A percentile compares a stretch with the other conserved stretches of the same genome.
Conservation (phyloP, 1,284 basidiomycete species). For the Fistulinella cinereoalba region DNA sequence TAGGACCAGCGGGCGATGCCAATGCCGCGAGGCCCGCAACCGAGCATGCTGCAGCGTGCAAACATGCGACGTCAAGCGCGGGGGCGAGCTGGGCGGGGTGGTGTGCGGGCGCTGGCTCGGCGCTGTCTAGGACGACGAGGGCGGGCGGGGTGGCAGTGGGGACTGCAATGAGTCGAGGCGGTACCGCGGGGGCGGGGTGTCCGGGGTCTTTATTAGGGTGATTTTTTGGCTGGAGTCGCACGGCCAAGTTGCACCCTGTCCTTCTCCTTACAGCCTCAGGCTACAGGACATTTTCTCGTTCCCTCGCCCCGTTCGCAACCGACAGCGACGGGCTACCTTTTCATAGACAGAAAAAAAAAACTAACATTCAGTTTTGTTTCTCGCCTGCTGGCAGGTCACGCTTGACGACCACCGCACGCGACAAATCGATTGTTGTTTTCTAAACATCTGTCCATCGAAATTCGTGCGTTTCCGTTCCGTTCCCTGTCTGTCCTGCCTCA, state of each 20-base stretch:
- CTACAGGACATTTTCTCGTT: conserved; percentile 31
- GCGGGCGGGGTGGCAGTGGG: no score
- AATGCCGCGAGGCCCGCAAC: no score
- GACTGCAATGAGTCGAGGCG: conserved; percentile 9
- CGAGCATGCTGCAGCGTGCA: conserved; percentile 8
- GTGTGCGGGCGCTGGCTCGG: no score
- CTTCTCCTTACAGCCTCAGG: conserved; percentile 39
- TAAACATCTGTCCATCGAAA: conserved; percentile 44
- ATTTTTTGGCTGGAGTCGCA: conserved; percentile 36
- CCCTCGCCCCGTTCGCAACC: conserved; percentile 28
- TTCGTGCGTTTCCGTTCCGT: conserved; percentile 33
- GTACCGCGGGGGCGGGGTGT: conserved; percentile 20
- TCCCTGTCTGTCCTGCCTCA: conserved; percentile 15
- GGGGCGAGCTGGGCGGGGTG: no score
- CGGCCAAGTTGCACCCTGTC: conserved; percentile 33
- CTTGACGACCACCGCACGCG: conserved; percentile 76
- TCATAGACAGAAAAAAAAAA: conserved; percentile 36
- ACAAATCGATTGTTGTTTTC: conserved; percentile 40
- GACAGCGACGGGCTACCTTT: conserved; percentile 31
- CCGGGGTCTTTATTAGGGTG: conserved; percentile 27
- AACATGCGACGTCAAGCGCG: conserved; percentile 9
- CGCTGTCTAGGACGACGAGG: no score
- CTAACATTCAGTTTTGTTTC: conserved; percentile 34
- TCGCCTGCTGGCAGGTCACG: conserved; percentile 89
- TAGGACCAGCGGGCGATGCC: no score